Percentiles rank a stretch among this genome's conserved stretches.
These are phyloP conservation scores for Stemphylium vesicarium DNA, from an alignment of 2,329 filamentous ascomycete species.

Conservation along the genomic window DNA sequence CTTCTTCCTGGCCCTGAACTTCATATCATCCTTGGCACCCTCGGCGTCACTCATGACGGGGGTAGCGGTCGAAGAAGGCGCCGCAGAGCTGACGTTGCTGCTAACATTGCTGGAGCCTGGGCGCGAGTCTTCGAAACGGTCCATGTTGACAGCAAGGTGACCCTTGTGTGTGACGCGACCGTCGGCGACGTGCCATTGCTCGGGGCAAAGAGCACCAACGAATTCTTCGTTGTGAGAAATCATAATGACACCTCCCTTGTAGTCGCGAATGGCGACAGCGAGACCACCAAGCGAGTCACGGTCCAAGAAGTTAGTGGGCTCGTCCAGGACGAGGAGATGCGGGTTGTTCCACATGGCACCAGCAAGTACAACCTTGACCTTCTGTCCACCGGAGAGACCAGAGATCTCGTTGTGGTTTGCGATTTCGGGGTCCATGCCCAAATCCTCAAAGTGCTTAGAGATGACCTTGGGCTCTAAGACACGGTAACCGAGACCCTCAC, in stretches of 20 bases:
- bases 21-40: conserved; percentile 76
- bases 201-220: conserved; percentile 90
- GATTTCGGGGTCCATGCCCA: conserved; percentile 95
- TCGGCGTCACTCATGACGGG: conserved; percentile 84
- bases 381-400: conserved; percentile 93
- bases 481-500: conserved; percentile 96
- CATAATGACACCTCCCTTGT: conserved; percentile 98
- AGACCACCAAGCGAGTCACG: conserved; percentile 95
- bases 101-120: conserved; percentile 66
- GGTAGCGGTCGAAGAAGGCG: conserved; percentile 58
- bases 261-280: conserved; percentile 96
- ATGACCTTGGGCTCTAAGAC: conserved; percentile 92
- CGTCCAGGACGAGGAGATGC: conserved; percentile 94
- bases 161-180: conserved; percentile 87
- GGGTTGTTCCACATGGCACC: conserved; percentile 99
- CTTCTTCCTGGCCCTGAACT: conserved; percentile 93
- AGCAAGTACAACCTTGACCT: conserved; percentile 97
- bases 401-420: conserved; percentile 99
- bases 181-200: conserved; percentile 94
- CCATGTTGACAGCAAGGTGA: conserved; percentile 72
- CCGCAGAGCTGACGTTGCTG: conserved; percentile 47
- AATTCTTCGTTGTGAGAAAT: conserved; percentile 99
- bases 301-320: conserved; percentile 99
- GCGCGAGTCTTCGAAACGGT: conserved; percentile 85
- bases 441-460: conserved; percentile 96